phyloP scores from a whole-genome alignment of 352 stramenopile genomes.

The Phytopythium sindhum region DNA sequence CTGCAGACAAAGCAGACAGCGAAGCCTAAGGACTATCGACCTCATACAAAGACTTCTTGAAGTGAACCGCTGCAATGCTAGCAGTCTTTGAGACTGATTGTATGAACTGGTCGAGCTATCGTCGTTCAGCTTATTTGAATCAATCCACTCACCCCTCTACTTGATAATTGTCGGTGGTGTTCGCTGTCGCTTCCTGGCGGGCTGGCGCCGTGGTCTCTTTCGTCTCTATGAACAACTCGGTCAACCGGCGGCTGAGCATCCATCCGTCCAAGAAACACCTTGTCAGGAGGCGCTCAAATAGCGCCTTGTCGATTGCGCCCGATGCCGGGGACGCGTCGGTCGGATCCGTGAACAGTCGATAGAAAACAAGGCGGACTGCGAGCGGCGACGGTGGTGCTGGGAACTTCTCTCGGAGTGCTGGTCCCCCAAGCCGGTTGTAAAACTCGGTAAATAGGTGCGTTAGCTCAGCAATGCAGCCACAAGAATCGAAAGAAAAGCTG shows the following conservation, averaged over 20 bases:
- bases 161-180: background rate
- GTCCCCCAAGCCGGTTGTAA: constrained; percentile 3
- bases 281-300: constrained; percentile 19
- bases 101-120: too few relatives aligned
- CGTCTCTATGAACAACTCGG: background rate
- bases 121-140: too few relatives aligned
- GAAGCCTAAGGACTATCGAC: too few relatives aligned
- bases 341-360: constrained; percentile 10
- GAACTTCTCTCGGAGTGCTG: constrained; percentile 13
- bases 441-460: constrained; percentile 13
- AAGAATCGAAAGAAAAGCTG: background rate
- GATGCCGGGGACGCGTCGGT: constrained; percentile 2
- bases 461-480: constrained; percentile 8
- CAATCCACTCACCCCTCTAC: background rate
- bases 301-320: constrained; percentile 15
- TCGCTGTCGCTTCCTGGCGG: background rate
- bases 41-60: too few relatives aligned
- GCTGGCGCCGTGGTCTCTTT: background rate
- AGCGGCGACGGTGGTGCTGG: constrained; percentile 14
- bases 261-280: constrained; percentile 25
- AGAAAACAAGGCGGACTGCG: constrained; percentile 18
- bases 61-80: too few relatives aligned
- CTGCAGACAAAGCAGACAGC: too few relatives aligned
- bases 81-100: too few relatives aligned
- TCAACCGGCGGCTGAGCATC: constrained; percentile 11